Evolutionary conservation across 306 rosid species (phyloP), one percentile per base, ranked within the genome.

Genomic region (Phaseolus lunatus): DNA sequence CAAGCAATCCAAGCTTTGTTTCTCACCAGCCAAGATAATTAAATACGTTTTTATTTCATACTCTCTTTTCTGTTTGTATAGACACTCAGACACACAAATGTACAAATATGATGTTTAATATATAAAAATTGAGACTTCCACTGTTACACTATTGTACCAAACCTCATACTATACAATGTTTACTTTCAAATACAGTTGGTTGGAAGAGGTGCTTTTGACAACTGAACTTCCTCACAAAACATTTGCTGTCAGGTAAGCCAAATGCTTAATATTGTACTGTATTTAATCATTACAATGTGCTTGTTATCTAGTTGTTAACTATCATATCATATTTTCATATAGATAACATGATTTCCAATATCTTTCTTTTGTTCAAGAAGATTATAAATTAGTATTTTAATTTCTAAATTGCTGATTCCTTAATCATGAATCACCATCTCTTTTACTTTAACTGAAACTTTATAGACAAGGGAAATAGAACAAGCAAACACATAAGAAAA

Each of bases 1-100:
- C 23, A 80, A 22, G 48, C 47, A 67, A 81, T 75, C 71, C 50
- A 35, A 72, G 35, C 4, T 37, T 33, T 77, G 4, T 24, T 77
- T 77, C 29, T 78, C 20, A 43, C 22, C 11, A 33, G 71, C 50
- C 73, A 47, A 65, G 44, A 62, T 29, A 29, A 9, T 29, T 14
- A 59, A 27, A 27, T n/a, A 56, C 14, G 48, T 47, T 56, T 19
- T 52, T 24, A 76, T 70, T 70, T 41, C 59, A 27, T 22, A 1
- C 22, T 15, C 2, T 57, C 41, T 26, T 59, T 59, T 24, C 20
- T 47, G 15, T 10, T 76, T 39, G 3, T 7, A 12, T 57, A 24
- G 18, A 56, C n/a, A 23, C 63, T 56, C 11, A 39, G 4, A 57
- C 23, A 58, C 35, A 29, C 22, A 26, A 3, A 58, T 58, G 11